These are phyloP conservation scores for Bocquillonia castaneifolia DNA, from an alignment of 441 rosid species.

Conservation along the genomic window DNA sequence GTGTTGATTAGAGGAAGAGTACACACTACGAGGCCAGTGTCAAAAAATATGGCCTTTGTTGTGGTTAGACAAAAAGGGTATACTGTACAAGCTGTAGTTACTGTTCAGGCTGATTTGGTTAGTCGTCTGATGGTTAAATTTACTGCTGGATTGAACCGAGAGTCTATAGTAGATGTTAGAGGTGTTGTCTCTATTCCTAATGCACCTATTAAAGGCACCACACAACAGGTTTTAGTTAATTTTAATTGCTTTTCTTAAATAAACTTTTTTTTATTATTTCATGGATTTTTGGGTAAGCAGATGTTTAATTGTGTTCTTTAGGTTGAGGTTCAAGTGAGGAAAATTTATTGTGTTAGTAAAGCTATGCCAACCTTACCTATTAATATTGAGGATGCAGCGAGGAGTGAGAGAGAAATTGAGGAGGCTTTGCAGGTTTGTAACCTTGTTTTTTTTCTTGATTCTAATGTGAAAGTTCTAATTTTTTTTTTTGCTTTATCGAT, in stretches of 20 bases:
- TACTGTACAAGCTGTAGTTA: conserved; percentile 69
- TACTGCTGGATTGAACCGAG: conserved; percentile 46
- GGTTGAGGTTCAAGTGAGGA: conserved; percentile 64
- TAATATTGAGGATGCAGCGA: conserved; percentile 70
- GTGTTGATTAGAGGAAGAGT: conserved; percentile 63
- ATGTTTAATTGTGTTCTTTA: conserved; percentile 12
- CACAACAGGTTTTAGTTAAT: conserved; percentile 51
- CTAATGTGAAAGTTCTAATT: background rate
- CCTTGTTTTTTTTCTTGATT: background rate
- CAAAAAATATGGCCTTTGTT: conserved; percentile 58
- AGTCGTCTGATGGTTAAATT: conserved; percentile 64
- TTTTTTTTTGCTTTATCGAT: background rate
- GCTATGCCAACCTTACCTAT: conserved; percentile 54
- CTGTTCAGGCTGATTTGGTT: conserved; percentile 40
- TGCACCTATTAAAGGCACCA: conserved; percentile 50
- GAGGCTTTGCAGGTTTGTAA: conserved; percentile 50
- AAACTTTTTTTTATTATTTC: no score
- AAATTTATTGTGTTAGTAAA: conserved; percentile 52
- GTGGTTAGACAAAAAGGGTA: conserved; percentile 58
- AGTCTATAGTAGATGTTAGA: conserved; percentile 52
- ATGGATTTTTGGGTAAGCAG: no score
- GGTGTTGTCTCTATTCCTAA: conserved; percentile 51
- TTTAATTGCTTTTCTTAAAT: background rate
- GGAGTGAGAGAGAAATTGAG: conserved; percentile 72
- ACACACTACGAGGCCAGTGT: conserved; percentile 47